A percentile compares a stretch with the other conserved stretches of the same genome.
These are phyloP conservation scores for Cutaneotrichosporon dermatis DNA, from an alignment of 1,284 basidiomycete species.

Conservation along the genomic window DNA sequence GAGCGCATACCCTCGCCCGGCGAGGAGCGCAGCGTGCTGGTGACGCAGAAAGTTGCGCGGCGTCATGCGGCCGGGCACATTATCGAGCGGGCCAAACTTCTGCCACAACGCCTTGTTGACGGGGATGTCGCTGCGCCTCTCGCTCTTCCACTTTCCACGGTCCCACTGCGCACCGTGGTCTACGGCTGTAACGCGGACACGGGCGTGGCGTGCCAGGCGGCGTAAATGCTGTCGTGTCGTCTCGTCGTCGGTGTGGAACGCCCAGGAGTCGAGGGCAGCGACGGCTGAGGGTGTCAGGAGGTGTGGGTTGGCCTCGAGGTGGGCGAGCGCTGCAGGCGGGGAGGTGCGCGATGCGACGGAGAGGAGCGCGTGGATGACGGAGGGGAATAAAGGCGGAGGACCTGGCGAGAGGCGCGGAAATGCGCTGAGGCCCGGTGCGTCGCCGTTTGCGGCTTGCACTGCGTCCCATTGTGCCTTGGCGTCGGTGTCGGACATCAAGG, in stretches of 20 bases:
- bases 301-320: neutral
- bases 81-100: neutral
- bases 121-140: neutral
- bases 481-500: neutral
- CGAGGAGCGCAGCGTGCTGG: constrained; percentile 9
- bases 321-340: neutral
- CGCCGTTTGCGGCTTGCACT: too few relatives aligned
- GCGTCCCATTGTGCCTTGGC: neutral
- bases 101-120: constrained; percentile 3
- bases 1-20: neutral
- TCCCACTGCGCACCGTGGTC: neutral
- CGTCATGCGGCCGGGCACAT: too few relatives aligned
- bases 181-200: neutral
- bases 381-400: neutral
- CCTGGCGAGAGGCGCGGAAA: too few relatives aligned
- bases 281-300: neutral
- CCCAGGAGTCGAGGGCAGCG: constrained; percentile 3
- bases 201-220: neutral
- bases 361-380: constrained; percentile 6
- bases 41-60: neutral
- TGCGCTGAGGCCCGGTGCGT: neutral
- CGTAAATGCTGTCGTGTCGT: neutral
- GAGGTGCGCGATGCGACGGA: neutral
- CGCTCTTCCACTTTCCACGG: neutral
- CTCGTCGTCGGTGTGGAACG: constrained; percentile 1